A percentile compares a stretch with the other conserved stretches of the same genome.
Conservation (phyloP, 2,329 filamentous ascomycete genomes). For the Xylaria sp. region DNA sequence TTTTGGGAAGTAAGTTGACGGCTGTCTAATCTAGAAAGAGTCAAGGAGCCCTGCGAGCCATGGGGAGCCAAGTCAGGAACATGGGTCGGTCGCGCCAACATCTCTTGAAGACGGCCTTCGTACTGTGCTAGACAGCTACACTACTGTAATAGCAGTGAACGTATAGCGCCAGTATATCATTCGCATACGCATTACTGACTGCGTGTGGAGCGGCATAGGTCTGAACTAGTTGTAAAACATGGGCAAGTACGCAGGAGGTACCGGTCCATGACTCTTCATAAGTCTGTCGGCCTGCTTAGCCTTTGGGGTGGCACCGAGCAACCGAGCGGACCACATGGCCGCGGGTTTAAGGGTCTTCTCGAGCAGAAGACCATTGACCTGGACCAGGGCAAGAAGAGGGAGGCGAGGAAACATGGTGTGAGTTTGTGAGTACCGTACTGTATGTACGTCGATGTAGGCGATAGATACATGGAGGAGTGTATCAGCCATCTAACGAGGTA, state of each 20-base stretch:
- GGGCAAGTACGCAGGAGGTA: too few species aligned
- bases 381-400: constrained; percentile 1
- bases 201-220: constrained; percentile 34
- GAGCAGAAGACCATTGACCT: constrained; percentile 14
- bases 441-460: too few species aligned
- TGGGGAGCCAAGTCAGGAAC: too few species aligned
- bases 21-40: constrained; percentile 45
- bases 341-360: constrained; percentile 39
- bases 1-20: too few species aligned
- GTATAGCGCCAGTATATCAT: constrained; percentile 20
- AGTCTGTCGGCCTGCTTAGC: constrained; percentile 33
- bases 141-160: neutral
- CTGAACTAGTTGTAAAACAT: constrained; percentile 15
- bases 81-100: too few species aligned
- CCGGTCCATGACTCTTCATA: constrained; percentile 28
- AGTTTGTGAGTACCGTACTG: too few species aligned
- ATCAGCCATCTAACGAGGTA: neutral
- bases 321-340: constrained; percentile 38
- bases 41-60: neutral
- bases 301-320: constrained; percentile 34
- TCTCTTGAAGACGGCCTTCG: constrained; percentile 30
- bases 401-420: neutral
- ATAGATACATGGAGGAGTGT: neutral
- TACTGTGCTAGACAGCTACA: constrained; percentile 33
- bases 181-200: constrained; percentile 37